Conservation (phyloP, 1,284 basidiomycete species). For the Ceratobasidium sp. region DNA sequence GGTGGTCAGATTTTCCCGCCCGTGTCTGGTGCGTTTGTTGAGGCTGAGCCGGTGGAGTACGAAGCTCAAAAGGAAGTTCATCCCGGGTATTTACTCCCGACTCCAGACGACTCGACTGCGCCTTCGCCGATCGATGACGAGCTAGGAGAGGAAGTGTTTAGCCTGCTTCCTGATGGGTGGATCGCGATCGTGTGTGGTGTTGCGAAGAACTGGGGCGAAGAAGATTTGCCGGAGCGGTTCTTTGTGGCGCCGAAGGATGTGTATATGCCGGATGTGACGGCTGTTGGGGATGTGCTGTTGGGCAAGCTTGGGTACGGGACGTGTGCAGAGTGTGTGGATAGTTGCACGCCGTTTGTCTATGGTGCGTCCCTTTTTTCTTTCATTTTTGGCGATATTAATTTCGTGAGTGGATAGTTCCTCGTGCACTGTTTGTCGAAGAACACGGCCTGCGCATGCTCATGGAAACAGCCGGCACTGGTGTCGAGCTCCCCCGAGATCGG, state of each 20-base stretch:
- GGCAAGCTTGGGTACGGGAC: slow-evolving; percentile 66
- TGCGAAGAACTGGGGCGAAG: slow-evolving; percentile 65
- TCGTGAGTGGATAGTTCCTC: slow-evolving; percentile 63
- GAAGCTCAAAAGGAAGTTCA: neutral
- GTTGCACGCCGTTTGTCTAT: slow-evolving; percentile 77
- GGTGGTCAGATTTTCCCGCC: slow-evolving; percentile 38
- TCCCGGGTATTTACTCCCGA: neutral
- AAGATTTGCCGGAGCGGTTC: slow-evolving; percentile 71
- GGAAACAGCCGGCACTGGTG: slow-evolving; percentile 67
- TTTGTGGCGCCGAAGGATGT: slow-evolving; percentile 77
- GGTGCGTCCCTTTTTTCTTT: slow-evolving; percentile 56
- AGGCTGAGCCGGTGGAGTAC: neutral
- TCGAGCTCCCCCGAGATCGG: slow-evolving; percentile 68
- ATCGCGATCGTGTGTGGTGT: slow-evolving; percentile 82
- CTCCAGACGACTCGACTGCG: slow-evolving; percentile 9
- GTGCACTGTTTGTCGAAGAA: slow-evolving; percentile 82
- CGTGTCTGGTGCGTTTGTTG: slow-evolving; percentile 37
- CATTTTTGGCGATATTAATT: neutral
- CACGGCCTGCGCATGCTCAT: slow-evolving; percentile 75
- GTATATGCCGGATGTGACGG: slow-evolving; percentile 83
- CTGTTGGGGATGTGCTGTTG: slow-evolving; percentile 72
- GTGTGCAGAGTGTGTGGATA: slow-evolving; percentile 60
- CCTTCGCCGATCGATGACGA: slow-evolving; percentile 24
- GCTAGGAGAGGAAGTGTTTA: slow-evolving; percentile 48
- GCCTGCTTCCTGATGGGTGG: slow-evolving; percentile 74